phyloP scores from a whole-genome alignment of 1,139 yeast species.

The Taiozyma sp. region DNA sequence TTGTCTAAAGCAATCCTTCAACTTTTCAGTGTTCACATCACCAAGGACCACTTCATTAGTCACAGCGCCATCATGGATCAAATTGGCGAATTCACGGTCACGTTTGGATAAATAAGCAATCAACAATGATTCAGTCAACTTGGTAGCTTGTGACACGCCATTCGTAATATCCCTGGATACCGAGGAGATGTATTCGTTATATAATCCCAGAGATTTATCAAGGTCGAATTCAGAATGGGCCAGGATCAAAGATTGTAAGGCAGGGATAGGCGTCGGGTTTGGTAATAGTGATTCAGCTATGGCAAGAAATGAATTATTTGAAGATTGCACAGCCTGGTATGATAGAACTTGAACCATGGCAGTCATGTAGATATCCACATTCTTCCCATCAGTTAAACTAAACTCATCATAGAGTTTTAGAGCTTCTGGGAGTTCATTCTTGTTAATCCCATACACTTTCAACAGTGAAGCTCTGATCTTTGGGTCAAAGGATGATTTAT shows the following conservation, averaged over 20 bases:
- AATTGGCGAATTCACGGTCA: slow-evolving; percentile 59
- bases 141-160: slow-evolving; percentile 39
- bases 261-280: slow-evolving; percentile 30
- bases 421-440: slow-evolving; percentile 33
- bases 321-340: slow-evolving; percentile 36
- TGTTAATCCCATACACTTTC: slow-evolving; percentile 35
- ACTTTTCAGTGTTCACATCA: slow-evolving; percentile 36
- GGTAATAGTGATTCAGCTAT: slow-evolving; percentile 44
- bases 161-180: slow-evolving; percentile 30
- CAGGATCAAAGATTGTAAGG: slow-evolving; percentile 41
- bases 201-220: slow-evolving; percentile 42
- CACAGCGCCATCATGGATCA: slow-evolving; percentile 52
- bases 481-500: slow-evolving; percentile 2
- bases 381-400: slow-evolving; percentile 32
- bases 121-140: slow-evolving; percentile 48
- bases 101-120: slow-evolving; percentile 41
- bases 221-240: slow-evolving; percentile 40
- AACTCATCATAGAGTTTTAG: slow-evolving; percentile 44
- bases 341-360: slow-evolving; percentile 34
- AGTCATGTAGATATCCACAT: slow-evolving; percentile 32
- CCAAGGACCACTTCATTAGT: slow-evolving; percentile 37
- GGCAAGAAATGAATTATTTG: slow-evolving; percentile 29
- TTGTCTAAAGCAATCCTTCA: slow-evolving; percentile 43
- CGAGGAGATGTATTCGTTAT: slow-evolving; percentile 41
- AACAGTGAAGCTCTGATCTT: slow-evolving; percentile 20